Evolutionary conservation across 306 rosid species (phyloP), one percentile per base, ranked within the genome.

Genomic region (Malus fusca): DNA sequence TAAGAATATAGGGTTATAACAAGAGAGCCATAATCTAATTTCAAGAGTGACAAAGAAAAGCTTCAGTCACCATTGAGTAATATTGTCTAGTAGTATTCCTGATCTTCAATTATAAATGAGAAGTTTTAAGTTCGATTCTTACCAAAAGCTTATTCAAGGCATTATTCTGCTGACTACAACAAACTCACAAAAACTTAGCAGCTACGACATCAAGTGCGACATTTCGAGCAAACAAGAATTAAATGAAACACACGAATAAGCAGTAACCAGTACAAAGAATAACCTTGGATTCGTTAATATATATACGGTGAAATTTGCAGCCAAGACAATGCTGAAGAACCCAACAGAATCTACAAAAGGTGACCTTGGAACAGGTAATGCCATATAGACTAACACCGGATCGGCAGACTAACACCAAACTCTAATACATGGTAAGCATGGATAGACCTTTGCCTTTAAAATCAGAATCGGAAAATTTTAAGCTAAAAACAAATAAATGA

Each of bases 221-320:
- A 40, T 9, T 71, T 17, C 1, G 17, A 58, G 12, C 6, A 70
- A 70, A 51, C 46, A 22, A 15, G 11, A 8, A 61, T 25, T 7
- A 44, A 65, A 71, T 6, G 46, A 70, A 81, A 65, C 35, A 23
- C 62, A 40, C 9, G 52, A 65, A 18, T 43, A 65, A 68, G 25
- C 30, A 43, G 21, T 72, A 77, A 28, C 43, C 62, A 46, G 72
- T 13, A 10, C 30, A 84, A 79, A 51, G 74, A 65, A 46, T 13
- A 13, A 46, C 68, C 75, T 81, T 83, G 83, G 72, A 53, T 53
- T 40, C 82, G 40, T 69, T 74, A 71, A 75, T 82, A 65, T 69
- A 64, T 86, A 82, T 83, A 90, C 66, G 77, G 23, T 72, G 75
- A 33, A 51, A 26, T 68, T 46, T 17, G 56, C 59, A 13, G 62